A percentile compares a stretch with the other conserved stretches of the same genome.
Evolutionary conservation across 2,329 filamentous ascomycete species (phyloP).

Genomic region (Claviceps capensis): DNA sequence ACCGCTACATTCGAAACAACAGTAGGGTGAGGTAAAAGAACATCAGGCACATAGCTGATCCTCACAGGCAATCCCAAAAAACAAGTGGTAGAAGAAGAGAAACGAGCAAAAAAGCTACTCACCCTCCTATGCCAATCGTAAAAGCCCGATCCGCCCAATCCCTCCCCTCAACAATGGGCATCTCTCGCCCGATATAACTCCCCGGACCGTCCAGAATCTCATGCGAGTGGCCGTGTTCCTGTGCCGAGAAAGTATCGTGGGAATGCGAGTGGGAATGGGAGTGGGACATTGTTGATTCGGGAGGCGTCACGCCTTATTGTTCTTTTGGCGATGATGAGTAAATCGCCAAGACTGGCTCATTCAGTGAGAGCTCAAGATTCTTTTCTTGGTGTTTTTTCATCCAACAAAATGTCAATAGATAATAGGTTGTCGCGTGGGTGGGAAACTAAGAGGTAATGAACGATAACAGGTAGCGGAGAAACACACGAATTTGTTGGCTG

Average conservation of each 20-base stretch:
- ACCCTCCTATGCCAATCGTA: constrained; percentile 97
- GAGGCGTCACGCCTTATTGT: too few species aligned
- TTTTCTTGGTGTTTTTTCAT: too few species aligned
- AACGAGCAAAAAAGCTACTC: constrained; percentile 17
- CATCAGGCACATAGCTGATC: not conserved
- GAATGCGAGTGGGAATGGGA: constrained; percentile 44
- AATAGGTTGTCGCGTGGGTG: too few species aligned
- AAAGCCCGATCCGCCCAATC: constrained; percentile 84
- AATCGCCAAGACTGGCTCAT: too few species aligned
- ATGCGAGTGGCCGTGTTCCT: constrained; percentile 86
- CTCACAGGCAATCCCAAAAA: not conserved
- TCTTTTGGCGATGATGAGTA: too few species aligned
- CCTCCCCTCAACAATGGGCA: constrained; percentile 81
- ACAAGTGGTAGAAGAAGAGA: not conserved
- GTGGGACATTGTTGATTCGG: constrained; percentile 19
- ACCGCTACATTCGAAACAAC: too few species aligned
- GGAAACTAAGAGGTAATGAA: too few species aligned
- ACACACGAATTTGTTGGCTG: too few species aligned
- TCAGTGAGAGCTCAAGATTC: too few species aligned
- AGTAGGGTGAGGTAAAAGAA: too few species aligned
- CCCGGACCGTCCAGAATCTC: constrained; percentile 92
- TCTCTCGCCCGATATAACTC: constrained; percentile 77
- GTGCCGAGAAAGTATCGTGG: constrained; percentile 42
- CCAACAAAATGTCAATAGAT: too few species aligned
- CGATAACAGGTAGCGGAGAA: too few species aligned